phyloP scores from a whole-genome alignment of 2,329 filamentous ascomycete species.

The Pseudocercospora fuligena region DNA sequence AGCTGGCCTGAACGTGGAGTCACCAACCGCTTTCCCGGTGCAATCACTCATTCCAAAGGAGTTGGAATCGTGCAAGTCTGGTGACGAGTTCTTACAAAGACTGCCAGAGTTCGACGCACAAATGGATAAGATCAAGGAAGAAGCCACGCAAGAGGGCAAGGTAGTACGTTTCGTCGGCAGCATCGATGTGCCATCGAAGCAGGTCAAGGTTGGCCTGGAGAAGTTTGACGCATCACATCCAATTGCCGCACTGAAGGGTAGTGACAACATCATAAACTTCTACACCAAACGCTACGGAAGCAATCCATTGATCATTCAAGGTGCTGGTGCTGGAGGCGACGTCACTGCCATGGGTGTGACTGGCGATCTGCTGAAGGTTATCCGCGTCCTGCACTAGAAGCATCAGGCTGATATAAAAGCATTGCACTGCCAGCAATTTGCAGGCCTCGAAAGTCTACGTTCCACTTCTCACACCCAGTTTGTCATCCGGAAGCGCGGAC shows the following conservation, averaged over 20 bases:
- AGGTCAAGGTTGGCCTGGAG: slow-evolving; percentile 90
- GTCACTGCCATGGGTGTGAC: slow-evolving; percentile 98
- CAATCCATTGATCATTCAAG: slow-evolving; percentile 92
- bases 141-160: slow-evolving; percentile 85
- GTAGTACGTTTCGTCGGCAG: slow-evolving; percentile 94
- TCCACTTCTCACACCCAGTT: background rate
- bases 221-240: slow-evolving; percentile 81
- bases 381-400: slow-evolving; percentile 64
- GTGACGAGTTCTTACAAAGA: slow-evolving; percentile 82
- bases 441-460: background rate
- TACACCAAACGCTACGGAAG: slow-evolving; percentile 92
- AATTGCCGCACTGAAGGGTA: slow-evolving; percentile 93
- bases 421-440: background rate
- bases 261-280: slow-evolving; percentile 98
- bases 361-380: slow-evolving; percentile 87
- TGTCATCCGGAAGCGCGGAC: background rate
- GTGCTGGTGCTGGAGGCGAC: slow-evolving; percentile 86
- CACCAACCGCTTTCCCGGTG: slow-evolving; percentile 87
- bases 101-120: slow-evolving; percentile 82
- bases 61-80: slow-evolving; percentile 75
- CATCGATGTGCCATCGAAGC: slow-evolving; percentile 79
- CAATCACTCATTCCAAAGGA: slow-evolving; percentile 90
- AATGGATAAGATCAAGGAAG: slow-evolving; percentile 87
- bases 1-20: slow-evolving; percentile 78
- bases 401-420: background rate